These are phyloP conservation scores for Rhizopogon roseolus DNA, from an alignment of 768 basidiomycete species.

Conservation along the genomic window DNA sequence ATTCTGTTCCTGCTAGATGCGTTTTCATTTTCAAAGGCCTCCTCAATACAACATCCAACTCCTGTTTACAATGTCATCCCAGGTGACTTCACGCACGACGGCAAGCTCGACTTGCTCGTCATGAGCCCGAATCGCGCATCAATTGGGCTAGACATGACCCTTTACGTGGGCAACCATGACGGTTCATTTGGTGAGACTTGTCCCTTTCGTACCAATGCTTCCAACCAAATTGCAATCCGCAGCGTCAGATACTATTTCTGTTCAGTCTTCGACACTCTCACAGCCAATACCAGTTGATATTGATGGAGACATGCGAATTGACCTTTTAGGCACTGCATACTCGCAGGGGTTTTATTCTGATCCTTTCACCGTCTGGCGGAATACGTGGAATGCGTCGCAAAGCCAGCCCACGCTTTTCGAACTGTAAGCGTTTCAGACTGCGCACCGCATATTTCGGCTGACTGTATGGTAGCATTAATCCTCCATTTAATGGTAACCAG, in stretches of 20 bases:
- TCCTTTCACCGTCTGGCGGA: constrained; percentile 71
- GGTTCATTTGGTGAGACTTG: constrained; percentile 60
- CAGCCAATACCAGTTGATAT: constrained; percentile 88
- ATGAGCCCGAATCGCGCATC: constrained; percentile 58
- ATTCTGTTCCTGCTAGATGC: constrained; percentile 36
- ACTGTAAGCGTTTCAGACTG: constrained; percentile 42
- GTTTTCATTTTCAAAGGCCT: constrained; percentile 50
- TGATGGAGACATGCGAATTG: constrained; percentile 85
- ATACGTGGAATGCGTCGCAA: constrained; percentile 65
- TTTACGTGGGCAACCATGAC: constrained; percentile 62
- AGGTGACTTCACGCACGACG: constrained; percentile 91
- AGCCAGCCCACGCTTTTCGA: constrained; percentile 53
- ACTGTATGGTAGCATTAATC: constrained; percentile 40
- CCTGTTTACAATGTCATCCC: constrained; percentile 81
- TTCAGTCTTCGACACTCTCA: constrained; percentile 60
- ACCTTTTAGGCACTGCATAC: constrained; percentile 69
- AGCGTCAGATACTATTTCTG: constrained; percentile 36
- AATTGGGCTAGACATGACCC: constrained; percentile 54
- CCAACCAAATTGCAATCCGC: background rate
- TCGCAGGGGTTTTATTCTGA: constrained; percentile 28
- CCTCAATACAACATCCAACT: constrained; percentile 48
- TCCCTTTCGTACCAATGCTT: background rate
- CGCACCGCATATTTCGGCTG: background rate
- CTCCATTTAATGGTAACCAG: constrained; percentile 55
- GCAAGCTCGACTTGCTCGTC: constrained; percentile 84